phyloP scores from a whole-genome alignment of 2,329 filamentous ascomycete species.

The Penicillium paneum region DNA sequence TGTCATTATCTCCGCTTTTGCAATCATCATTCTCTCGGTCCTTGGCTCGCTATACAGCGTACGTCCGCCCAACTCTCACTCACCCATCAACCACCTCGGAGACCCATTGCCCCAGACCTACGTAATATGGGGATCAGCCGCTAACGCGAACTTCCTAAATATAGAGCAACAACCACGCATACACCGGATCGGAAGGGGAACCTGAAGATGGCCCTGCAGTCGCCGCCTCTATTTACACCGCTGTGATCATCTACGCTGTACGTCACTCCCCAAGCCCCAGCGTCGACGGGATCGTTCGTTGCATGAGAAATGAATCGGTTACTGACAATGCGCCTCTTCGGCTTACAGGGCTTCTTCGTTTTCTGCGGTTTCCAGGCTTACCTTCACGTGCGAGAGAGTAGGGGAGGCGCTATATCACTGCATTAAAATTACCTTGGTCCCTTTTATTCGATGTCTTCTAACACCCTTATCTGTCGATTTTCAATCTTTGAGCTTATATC shows the following conservation, averaged over 20 bases:
- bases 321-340: slow-evolving; percentile 12
- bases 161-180: slow-evolving; percentile 69
- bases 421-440: slow-evolving; percentile 39
- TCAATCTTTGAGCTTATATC: slow-evolving; percentile 16
- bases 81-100: not conserved
- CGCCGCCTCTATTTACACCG: slow-evolving; percentile 79
- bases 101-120: slow-evolving; percentile 1
- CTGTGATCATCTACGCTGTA: slow-evolving; percentile 86
- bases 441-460: slow-evolving; percentile 17
- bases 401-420: slow-evolving; percentile 79
- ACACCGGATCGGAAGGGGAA: slow-evolving; percentile 70
- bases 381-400: slow-evolving; percentile 77
- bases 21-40: slow-evolving; percentile 62
- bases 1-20: slow-evolving; percentile 65
- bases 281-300: not conserved
- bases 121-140: not conserved
- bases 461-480: slow-evolving; percentile 15
- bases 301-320: not conserved
- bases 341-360: slow-evolving; percentile 71
- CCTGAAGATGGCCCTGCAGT: slow-evolving; percentile 73
- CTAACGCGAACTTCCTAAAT: slow-evolving; percentile 9
- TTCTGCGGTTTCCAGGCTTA: slow-evolving; percentile 89
- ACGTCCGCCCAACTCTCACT: slow-evolving; percentile 29
- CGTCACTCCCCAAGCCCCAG: slow-evolving; percentile 37
- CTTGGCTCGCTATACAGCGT: slow-evolving; percentile 71